Evolutionary conservation across 495 filamentous ascomycete genomes (phyloP).

Genomic region (Penicillium manginii): DNA sequence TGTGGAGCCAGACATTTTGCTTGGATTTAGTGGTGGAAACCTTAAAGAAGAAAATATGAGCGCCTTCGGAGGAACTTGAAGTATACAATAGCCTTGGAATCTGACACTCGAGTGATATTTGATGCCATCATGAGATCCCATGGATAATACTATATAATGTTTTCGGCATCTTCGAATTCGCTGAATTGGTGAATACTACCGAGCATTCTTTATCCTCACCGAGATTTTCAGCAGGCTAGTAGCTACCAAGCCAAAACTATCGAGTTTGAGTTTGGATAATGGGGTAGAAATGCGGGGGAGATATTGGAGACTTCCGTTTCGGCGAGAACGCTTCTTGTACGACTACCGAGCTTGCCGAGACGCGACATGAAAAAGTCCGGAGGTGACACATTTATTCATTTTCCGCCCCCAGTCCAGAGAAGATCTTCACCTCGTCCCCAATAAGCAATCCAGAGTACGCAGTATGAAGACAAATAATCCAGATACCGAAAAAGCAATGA

Average conservation of each 20-base stretch:
- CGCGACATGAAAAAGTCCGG: neutral
- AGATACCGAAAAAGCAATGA: neutral
- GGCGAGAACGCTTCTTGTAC: neutral
- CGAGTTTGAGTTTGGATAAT: neutral
- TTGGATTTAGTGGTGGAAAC: neutral
- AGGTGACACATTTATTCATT: neutral
- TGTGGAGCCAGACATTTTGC: neutral
- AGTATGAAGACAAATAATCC: neutral
- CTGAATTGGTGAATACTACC: neutral
- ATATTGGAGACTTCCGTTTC: neutral
- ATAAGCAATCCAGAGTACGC: neutral
- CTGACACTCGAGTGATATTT: no score
- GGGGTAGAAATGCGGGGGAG: neutral
- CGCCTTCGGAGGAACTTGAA: neutral
- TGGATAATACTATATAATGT: neutral
- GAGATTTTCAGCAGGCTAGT: neutral
- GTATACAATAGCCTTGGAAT: no score
- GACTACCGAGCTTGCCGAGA: constrained; percentile 1
- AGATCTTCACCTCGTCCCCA: neutral
- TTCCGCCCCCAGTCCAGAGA: no score
- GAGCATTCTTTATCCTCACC: neutral
- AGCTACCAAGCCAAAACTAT: neutral
- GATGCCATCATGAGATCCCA: neutral
- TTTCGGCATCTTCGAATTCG: no score
- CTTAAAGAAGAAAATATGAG: neutral